A percentile compares a stretch with the other conserved stretches of the same genome.
Evolutionary conservation across 2,329 filamentous ascomycete species (phyloP).

Genomic region (Sordariomycetes sp.): DNA sequence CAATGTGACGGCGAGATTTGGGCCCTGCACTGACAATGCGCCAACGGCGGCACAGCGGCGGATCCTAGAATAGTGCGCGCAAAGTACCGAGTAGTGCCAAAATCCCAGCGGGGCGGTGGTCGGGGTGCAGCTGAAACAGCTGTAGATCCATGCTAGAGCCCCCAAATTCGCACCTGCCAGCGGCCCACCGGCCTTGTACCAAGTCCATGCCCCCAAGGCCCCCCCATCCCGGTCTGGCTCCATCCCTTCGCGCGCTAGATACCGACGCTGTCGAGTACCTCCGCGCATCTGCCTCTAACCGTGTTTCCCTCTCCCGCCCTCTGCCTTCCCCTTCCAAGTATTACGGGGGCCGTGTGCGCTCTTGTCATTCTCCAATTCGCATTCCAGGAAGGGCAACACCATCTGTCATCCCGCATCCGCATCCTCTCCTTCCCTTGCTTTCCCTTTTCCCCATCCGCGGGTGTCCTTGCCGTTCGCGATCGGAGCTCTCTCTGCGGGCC

Average conservation of each 20-base stretch:
- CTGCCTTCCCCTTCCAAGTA: constrained; percentile 4
- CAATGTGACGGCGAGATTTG: too few species aligned
- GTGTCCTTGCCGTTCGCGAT: constrained; percentile 1
- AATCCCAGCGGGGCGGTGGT: too few species aligned
- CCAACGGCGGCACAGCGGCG: too few species aligned
- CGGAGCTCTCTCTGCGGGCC: not conserved
- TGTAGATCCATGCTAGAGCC: not conserved
- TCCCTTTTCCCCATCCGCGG: constrained; percentile 2
- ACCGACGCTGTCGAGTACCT: not conserved
- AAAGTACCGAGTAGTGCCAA: too few species aligned
- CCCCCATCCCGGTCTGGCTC: not conserved
- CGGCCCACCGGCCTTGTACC: not conserved
- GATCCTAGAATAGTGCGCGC: too few species aligned
- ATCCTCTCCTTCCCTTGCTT: not conserved
- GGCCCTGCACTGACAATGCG: too few species aligned
- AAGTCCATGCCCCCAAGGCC: not conserved
- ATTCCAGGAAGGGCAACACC: not conserved
- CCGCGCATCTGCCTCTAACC: constrained; percentile 4
- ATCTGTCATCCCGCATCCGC: not conserved
- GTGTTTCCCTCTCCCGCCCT: constrained; percentile 5
- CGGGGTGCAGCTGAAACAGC: not conserved
- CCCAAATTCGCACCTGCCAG: not conserved
- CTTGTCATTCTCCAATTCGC: constrained; percentile 4
- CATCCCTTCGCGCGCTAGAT: not conserved
- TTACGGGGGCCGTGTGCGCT: not conserved